A percentile compares a stretch with the other conserved stretches of the same genome.
Conservation (phyloP, 352 stramenopile genomes). For the Phytophthora ramorum region DNA sequence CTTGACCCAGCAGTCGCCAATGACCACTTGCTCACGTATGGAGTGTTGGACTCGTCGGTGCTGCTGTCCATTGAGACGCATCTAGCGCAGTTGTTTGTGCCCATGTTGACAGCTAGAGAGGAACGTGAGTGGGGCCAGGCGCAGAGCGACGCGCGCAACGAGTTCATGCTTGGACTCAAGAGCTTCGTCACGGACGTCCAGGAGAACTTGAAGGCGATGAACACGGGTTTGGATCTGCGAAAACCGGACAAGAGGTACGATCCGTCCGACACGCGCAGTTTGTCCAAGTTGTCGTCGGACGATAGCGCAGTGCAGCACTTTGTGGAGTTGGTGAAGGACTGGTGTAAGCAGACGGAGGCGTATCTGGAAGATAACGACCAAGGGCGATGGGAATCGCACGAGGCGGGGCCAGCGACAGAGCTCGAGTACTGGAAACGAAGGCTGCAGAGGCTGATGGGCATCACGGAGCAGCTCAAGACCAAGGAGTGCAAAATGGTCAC, state of each 20-base stretch:
- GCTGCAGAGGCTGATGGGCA: constrained; percentile 84
- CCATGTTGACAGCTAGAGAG: constrained; percentile 46
- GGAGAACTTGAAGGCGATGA: constrained; percentile 91
- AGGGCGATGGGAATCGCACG: constrained; percentile 79
- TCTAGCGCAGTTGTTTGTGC: constrained; percentile 77
- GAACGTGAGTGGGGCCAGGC: constrained; percentile 72
- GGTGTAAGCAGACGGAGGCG: constrained; percentile 87
- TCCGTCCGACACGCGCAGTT: constrained; percentile 63
- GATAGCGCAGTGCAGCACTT: constrained; percentile 83
- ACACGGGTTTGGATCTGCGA: constrained; percentile 84
- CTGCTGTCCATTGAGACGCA: constrained; percentile 77
- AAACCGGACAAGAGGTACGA: constrained; percentile 89
- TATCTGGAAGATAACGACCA: constrained; percentile 90
- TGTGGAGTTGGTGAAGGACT: constrained; percentile 89
- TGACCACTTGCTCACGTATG: constrained; percentile 74
- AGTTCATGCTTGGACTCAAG: constrained; percentile 86
- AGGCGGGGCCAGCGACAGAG: constrained; percentile 83
- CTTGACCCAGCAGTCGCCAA: constrained; percentile 73
- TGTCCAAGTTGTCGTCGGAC: constrained; percentile 75
- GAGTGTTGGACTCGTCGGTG: constrained; percentile 74
- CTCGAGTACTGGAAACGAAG: constrained; percentile 90
- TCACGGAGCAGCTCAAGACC: constrained; percentile 91
- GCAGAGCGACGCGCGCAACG: constrained; percentile 68
- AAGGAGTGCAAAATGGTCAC: constrained; percentile 91
- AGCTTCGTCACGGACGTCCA: constrained; percentile 87